These are phyloP conservation scores for Neocatenulostroma microsporum DNA, from an alignment of 2,329 filamentous ascomycete species.

Conservation along the genomic window DNA sequence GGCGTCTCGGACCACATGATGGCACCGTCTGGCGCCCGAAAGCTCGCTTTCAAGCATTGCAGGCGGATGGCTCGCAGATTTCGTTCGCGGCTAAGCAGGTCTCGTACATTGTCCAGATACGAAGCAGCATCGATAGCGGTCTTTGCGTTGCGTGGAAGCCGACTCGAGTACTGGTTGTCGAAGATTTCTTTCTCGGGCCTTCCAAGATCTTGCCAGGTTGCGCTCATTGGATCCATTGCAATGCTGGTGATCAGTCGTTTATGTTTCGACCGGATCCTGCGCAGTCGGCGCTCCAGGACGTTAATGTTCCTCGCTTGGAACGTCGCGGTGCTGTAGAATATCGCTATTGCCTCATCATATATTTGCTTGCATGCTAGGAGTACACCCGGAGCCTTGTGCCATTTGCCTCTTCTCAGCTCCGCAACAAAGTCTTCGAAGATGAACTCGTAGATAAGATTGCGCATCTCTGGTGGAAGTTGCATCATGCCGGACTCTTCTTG, in stretches of 20 bases:
- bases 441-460: constrained; percentile 4
- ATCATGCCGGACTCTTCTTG: background rate
- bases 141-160: too few relatives aligned
- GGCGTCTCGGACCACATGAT: background rate
- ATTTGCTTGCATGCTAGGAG: constrained; percentile 3
- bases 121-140: background rate
- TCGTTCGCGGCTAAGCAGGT: background rate
- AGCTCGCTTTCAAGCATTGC: background rate
- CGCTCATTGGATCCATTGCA: background rate
- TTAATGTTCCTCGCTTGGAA: background rate
- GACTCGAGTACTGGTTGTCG: background rate
- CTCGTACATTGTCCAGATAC: background rate
- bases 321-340: constrained; percentile 1
- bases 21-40: background rate
- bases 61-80: background rate
- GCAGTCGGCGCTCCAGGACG: background rate
- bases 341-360: background rate
- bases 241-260: background rate
- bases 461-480: background rate
- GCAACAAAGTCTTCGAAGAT: constrained; percentile 1
- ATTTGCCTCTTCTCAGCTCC: background rate
- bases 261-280: background rate
- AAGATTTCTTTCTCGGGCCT: background rate
- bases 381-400: background rate
- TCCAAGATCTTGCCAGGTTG: background rate